Conservation (phyloP, 169 alveolate species). For the Plasmodium vinckei region DNA sequence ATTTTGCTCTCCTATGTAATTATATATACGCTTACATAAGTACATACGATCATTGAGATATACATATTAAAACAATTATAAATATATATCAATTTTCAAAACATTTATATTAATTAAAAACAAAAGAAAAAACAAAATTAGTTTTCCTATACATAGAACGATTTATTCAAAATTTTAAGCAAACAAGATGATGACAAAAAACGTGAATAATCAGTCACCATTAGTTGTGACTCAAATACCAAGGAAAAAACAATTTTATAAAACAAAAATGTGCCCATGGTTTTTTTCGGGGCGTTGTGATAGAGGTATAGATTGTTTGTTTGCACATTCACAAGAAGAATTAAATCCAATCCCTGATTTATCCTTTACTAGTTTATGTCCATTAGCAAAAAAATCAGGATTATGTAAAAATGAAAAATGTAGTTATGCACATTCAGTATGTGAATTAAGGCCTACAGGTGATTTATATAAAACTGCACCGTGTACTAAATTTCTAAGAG, state of each 20-base stretch:
- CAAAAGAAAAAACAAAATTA: too few relatives aligned
- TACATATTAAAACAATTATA: too few relatives aligned
- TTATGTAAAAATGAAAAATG: constrained; percentile 83
- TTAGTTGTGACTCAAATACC: constrained; percentile 60
- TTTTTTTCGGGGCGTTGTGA: constrained; percentile 81
- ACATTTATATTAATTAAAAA: too few relatives aligned
- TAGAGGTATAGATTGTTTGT: constrained; percentile 89
- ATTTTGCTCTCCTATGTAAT: too few relatives aligned
- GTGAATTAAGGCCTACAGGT: constrained; percentile 71
- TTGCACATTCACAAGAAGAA: constrained; percentile 90
- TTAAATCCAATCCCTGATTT: constrained; percentile 78
- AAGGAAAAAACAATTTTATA: constrained; percentile 68
- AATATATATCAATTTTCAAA: too few relatives aligned
- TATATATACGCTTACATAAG: too few relatives aligned
- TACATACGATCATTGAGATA: too few relatives aligned
- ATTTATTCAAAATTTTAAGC: not conserved
- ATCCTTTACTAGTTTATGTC: constrained; percentile 82
- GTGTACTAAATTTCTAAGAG: constrained; percentile 61
- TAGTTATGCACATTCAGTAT: constrained; percentile 75
- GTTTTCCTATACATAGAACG: not conserved
- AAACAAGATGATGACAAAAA: constrained; percentile 31
- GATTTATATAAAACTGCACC: constrained; percentile 74
- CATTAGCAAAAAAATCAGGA: constrained; percentile 86
- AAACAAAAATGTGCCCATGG: constrained; percentile 74
- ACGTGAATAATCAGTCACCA: constrained; percentile 34